Base-by-base conservation (phyloP, 345 rosid species). In the Linum lewisii region DNA sequence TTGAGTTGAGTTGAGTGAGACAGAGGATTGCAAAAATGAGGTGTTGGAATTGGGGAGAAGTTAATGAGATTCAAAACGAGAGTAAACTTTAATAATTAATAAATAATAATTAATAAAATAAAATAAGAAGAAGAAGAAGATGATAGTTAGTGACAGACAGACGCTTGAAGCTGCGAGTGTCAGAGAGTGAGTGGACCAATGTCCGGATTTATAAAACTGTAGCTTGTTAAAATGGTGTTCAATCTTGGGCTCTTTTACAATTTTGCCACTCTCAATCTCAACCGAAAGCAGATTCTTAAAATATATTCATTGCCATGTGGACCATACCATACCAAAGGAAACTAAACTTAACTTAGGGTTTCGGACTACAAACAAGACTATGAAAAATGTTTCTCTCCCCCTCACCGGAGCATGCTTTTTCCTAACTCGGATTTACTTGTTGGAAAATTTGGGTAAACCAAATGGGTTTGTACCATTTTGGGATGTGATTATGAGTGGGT, bases 181-280 rank as follows among this genome's bases (percentile, higher is more conserved):
- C 67, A 45, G 60, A 16, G 61, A 5, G 15, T 6, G 47, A 4
- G 47, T 42, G 64, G 60, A 57, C 57, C 38, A 0, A 7, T 29
- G 66, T 61, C 47, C 62, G 58, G 66, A 24, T 61, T 61, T 68
- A 64, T 61, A 63, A 60, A n/a, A 42, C 47, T 42, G 47, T 29
- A 29, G 47, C 47, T 42, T 42, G 47, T 11, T 16, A 42, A 42
- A 42, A 42, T 42, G 47, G 47, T 7, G 18, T 42, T 42, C 16
- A 42, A 42, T 11, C 47, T 42, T 42, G 47, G 47, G 34, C 14
- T 16, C 14, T 11, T 7, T 42, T 42, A 42, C 47, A 16, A 0
- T 11, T 42, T 42, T 42, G 47, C 47, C 47, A 42, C 18, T 42
- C 47, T 38, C 45, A 34, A 34, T 13, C 16, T 29, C 34, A 29